Evolutionary conservation across 2,329 filamentous ascomycete species (phyloP).

Genomic region (Ophiostoma ulmi): DNA sequence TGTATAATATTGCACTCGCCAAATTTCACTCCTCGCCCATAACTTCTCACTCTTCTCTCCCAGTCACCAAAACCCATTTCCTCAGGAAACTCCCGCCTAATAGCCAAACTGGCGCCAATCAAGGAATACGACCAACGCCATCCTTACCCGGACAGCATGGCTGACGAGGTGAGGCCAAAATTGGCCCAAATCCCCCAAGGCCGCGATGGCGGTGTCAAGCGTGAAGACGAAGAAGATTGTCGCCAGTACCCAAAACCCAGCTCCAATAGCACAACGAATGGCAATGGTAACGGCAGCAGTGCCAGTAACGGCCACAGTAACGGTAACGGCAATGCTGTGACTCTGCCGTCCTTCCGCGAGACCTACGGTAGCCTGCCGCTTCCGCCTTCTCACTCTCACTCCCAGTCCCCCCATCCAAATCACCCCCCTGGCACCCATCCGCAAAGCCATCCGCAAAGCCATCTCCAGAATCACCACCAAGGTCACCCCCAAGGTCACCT

Average conservation of each 20-base stretch:
- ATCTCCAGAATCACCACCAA: background rate
- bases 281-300: background rate
- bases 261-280: conserved; percentile 1
- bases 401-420: conserved; percentile 17
- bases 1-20: background rate
- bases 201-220: conserved; percentile 22
- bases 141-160: conserved; percentile 24
- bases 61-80: background rate
- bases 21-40: background rate
- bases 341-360: conserved; percentile 27
- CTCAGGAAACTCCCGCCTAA: background rate
- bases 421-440: conserved; percentile 7
- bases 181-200: conserved; percentile 23
- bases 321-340: conserved; percentile 23
- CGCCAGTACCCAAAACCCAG: conserved; percentile 21
- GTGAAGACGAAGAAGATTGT: conserved; percentile 26
- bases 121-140: conserved; percentile 21
- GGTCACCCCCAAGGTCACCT: background rate
- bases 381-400: conserved; percentile 15
- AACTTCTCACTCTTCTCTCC: background rate
- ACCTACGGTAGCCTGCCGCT: conserved; percentile 25
- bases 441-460: background rate
- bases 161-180: conserved; percentile 27
- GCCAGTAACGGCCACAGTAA: conserved; percentile 7
- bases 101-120: conserved; percentile 27